phyloP scores from a whole-genome alignment of 768 basidiomycete genomes.

The Trametes cingulata region DNA sequence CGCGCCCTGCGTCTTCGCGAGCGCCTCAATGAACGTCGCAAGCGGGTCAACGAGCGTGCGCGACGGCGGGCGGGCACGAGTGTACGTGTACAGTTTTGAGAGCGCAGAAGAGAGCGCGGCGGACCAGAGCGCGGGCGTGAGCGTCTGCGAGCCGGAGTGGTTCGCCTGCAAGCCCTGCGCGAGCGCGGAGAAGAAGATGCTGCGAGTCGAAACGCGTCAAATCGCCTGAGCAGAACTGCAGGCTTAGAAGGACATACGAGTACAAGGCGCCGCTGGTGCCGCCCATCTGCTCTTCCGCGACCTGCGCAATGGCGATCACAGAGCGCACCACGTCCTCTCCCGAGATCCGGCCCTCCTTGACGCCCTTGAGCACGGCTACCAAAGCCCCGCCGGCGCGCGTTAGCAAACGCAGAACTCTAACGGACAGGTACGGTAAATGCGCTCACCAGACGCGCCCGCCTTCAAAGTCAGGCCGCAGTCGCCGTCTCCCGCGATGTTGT shows the following conservation, averaged over 20 bases:
- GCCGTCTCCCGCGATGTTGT: slow-evolving; percentile 91
- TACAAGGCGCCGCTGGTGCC: slow-evolving; percentile 91
- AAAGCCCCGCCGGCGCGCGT: slow-evolving; percentile 1
- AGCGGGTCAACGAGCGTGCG: slow-evolving; percentile 94
- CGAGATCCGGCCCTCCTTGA: slow-evolving; percentile 54
- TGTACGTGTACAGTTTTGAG: slow-evolving; percentile 73
- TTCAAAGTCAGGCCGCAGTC: slow-evolving; percentile 70
- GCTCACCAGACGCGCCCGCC: slow-evolving; percentile 71
- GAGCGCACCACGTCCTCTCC: slow-evolving; percentile 67
- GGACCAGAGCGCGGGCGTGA: slow-evolving; percentile 61
- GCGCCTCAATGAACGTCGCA: slow-evolving; percentile 64
- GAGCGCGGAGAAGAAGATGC: slow-evolving; percentile 89
- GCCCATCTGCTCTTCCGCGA: slow-evolving; percentile 85
- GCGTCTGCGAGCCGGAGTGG: slow-evolving; percentile 32
- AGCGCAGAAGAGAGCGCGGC: slow-evolving; percentile 59
- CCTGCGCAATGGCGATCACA: slow-evolving; percentile 67
- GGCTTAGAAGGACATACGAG: slow-evolving; percentile 57
- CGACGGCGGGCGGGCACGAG: slow-evolving; percentile 84
- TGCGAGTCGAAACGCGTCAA: slow-evolving; percentile 30
- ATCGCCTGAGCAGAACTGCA: background rate
- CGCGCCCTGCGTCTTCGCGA: slow-evolving; percentile 34
- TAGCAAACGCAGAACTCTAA: background rate
- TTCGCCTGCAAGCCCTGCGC: slow-evolving; percentile 65
- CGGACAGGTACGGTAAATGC: slow-evolving; percentile 5
- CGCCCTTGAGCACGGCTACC: slow-evolving; percentile 60